Evolutionary conservation across 2,329 filamentous ascomycete genomes (phyloP).

Genomic region (Fusarium poae): DNA sequence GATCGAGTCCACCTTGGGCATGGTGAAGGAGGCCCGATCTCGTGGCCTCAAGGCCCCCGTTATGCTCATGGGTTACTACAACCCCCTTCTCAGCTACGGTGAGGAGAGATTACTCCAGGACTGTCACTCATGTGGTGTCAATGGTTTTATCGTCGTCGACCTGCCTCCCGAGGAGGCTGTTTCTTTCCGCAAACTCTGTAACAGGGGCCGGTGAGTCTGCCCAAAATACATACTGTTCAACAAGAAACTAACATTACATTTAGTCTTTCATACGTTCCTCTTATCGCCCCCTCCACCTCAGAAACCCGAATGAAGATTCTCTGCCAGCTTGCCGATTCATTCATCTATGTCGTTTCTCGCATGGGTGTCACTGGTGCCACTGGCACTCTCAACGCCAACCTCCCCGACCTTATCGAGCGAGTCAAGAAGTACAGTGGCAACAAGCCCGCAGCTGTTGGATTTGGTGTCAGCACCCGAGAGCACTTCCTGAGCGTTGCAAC

Average conservation of each 20-base stretch:
- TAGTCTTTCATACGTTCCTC: conserved; percentile 92
- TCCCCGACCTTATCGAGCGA: conserved; percentile 83
- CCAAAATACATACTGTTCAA: too few relatives aligned
- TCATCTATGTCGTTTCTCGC: conserved; percentile 97
- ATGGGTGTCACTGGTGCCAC: conserved; percentile 96
- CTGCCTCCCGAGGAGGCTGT: conserved; percentile 95
- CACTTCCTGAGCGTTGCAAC: conserved; percentile 89
- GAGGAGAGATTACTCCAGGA: conserved; percentile 90
- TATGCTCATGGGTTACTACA: conserved; percentile 99
- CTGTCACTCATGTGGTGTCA: conserved; percentile 85
- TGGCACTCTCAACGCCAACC: conserved; percentile 82
- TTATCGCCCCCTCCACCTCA: conserved; percentile 94
- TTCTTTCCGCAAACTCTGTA: conserved; percentile 88
- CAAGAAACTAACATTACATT: conserved; percentile 1
- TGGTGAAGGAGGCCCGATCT: conserved; percentile 84
- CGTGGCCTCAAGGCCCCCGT: conserved; percentile 85
- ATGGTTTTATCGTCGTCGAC: conserved; percentile 97
- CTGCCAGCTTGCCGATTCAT: conserved; percentile 96
- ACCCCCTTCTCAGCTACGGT: conserved; percentile 92
- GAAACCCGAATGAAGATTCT: conserved; percentile 94
- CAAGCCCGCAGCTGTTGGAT: conserved; percentile 91
- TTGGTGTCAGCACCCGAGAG: conserved; percentile 94
- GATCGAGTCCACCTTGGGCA: conserved; percentile 81
- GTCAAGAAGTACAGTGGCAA: conserved; percentile 95
- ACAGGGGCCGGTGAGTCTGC: conserved; percentile 73